Conservation (phyloP, 176 grass and related monocot species). For the Oryza longistaminata region DNA sequence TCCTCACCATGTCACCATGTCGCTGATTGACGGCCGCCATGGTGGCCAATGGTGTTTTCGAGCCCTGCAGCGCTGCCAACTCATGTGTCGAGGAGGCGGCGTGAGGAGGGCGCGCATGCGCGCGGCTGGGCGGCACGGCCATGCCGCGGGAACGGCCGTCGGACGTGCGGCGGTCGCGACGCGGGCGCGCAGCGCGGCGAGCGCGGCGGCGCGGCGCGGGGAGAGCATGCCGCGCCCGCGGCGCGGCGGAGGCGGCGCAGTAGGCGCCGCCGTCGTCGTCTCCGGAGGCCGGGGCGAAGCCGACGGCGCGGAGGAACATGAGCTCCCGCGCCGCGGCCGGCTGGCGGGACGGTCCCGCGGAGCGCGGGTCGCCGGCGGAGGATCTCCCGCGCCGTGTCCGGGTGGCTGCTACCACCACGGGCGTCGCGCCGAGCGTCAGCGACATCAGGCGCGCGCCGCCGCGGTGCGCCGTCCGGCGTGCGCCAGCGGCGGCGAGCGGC, state of each 20-base stretch:
- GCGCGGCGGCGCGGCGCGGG: constrained; percentile 26
- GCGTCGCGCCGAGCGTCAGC: constrained; percentile 35
- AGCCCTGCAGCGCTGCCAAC: no score
- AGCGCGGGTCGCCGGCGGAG: constrained; percentile 3
- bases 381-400: constrained; percentile 48
- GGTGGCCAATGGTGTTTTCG: no score
- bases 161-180: no score
- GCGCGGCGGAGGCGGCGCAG: constrained; percentile 47
- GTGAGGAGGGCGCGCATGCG: no score
- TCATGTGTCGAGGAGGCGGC: no score
- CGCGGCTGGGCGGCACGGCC: no score
- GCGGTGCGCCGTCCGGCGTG: neutral
- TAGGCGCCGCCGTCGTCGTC: neutral
- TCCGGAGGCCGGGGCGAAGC: constrained; percentile 25
- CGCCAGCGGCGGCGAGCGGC: constrained; percentile 30
- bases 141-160: no score
- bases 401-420: constrained; percentile 44
- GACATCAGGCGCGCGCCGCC: constrained; percentile 43
- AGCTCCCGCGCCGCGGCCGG: constrained; percentile 30
- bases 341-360: constrained; percentile 36
- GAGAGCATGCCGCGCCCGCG: constrained; percentile 37
- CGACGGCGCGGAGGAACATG: constrained; percentile 50
- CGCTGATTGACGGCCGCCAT: no score
- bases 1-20: no score
- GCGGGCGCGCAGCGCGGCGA: neutral